phyloP scores from a whole-genome alignment of 2,329 filamentous ascomycete genomes.

The Aureobasidium sp. region DNA sequence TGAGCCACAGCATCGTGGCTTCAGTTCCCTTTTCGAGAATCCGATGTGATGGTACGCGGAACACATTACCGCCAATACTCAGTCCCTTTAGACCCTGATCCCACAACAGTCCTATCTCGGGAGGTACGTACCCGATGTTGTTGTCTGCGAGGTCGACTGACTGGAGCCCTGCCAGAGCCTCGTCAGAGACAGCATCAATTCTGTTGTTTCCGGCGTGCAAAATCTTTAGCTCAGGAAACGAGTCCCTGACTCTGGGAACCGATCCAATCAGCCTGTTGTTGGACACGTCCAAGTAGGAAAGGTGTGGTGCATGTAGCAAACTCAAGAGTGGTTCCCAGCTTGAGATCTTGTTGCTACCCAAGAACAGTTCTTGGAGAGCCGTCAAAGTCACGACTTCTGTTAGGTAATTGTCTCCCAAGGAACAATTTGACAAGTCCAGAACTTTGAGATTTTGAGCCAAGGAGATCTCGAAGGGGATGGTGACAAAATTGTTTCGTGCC shows the following conservation, averaged over 20 bases:
- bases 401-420: slow-evolving; percentile 57
- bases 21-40: slow-evolving; percentile 83
- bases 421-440: slow-evolving; percentile 38
- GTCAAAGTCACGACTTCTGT: slow-evolving; percentile 54
- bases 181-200: slow-evolving; percentile 59
- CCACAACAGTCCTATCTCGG: slow-evolving; percentile 70
- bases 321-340: slow-evolving; percentile 59
- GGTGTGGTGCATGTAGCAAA: slow-evolving; percentile 63
- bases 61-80: slow-evolving; percentile 77
- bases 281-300: slow-evolving; percentile 74
- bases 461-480: slow-evolving; percentile 62
- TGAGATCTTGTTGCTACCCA: slow-evolving; percentile 67
- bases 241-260: slow-evolving; percentile 58
- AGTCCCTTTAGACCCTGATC: slow-evolving; percentile 59
- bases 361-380: slow-evolving; percentile 66
- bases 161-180: slow-evolving; percentile 65
- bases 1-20: slow-evolving; percentile 71
- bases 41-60: slow-evolving; percentile 78
- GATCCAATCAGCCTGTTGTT: slow-evolving; percentile 67
- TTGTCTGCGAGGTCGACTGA: slow-evolving; percentile 79
- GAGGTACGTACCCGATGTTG: slow-evolving; percentile 73
- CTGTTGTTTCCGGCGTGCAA: slow-evolving; percentile 75
- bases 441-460: slow-evolving; percentile 60
- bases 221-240: slow-evolving; percentile 63
- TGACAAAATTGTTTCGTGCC: slow-evolving; percentile 67